phyloP scores from a whole-genome alignment of 306 rosid species.

The Spatholobus suberectus region DNA sequence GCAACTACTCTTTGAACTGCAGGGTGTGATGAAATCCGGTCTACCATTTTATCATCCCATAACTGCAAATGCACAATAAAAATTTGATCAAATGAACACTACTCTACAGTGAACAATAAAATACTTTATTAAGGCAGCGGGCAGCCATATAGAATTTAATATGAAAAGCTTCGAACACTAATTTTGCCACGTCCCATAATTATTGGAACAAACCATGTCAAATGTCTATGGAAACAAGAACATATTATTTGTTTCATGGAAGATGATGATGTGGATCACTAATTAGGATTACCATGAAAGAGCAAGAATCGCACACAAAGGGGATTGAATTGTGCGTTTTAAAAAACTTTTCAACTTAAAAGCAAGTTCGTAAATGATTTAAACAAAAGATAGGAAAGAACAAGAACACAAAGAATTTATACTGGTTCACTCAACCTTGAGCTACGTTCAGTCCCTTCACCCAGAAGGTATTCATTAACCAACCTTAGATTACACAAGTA shows the following conservation, averaged over 20 bases:
- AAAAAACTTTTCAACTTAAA: no score
- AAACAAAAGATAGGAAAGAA: no score
- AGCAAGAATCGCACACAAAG: no score
- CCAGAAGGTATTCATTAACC: no score
- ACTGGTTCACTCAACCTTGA: no score
- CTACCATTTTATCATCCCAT: conserved; percentile 81
- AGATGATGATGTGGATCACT: not conserved
- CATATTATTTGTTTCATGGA: not conserved
- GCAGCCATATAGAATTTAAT: not conserved
- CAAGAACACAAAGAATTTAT: no score
- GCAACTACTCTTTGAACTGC: conserved; percentile 80
- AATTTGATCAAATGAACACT: conserved; percentile 8
- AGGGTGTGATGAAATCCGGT: conserved; percentile 71
- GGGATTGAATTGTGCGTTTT: no score
- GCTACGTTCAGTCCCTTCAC: no score
- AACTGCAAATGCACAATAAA: conserved; percentile 58
- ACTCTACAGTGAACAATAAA: not conserved
- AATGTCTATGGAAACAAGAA: not conserved
- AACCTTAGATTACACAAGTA: no score
- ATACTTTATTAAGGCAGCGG: not conserved
- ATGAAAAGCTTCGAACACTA: conserved; percentile 3
- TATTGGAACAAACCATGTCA: conserved; percentile 9
- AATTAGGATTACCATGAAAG: no score
- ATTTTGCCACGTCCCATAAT: not conserved
- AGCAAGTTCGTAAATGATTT: no score